Conservation (phyloP, 257 asterid genomes). For the Solanum habrochaites region DNA sequence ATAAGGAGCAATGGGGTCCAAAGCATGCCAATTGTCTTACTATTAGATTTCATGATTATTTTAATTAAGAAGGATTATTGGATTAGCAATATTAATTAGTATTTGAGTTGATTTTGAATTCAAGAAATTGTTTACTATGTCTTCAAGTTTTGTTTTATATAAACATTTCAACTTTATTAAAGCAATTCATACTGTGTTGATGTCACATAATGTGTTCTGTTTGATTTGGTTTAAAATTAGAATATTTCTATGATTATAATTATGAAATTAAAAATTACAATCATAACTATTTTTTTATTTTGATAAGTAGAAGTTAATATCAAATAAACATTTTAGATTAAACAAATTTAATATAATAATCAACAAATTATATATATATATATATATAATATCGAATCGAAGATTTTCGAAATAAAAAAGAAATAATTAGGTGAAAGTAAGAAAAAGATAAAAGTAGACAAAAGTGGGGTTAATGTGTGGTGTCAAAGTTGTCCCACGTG, state of each 20-base stretch:
- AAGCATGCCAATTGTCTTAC: not conserved
- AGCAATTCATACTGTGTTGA: not conserved
- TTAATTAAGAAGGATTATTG: not conserved
- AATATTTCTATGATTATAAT: not conserved
- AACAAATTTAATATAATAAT: too few relatives aligned
- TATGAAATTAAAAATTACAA: not conserved
- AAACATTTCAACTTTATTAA: not conserved
- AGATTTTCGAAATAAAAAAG: not conserved
- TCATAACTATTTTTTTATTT: too few relatives aligned
- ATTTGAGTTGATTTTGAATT: not conserved
- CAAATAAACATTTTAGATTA: too few relatives aligned
- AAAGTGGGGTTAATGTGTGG: conserved; percentile 23
- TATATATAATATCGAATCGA: not conserved
- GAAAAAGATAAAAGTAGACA: not conserved
- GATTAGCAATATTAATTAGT: not conserved
- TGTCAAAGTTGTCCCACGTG: conserved; percentile 43
- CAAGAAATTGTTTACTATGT: not conserved
- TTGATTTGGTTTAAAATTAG: not conserved
- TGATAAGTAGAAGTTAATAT: too few relatives aligned
- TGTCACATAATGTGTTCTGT: not conserved
- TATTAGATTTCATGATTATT: not conserved
- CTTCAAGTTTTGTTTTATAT: not conserved
- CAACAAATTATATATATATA: too few relatives aligned
- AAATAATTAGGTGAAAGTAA: not conserved
- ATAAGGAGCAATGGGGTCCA: conserved; percentile 13